Evolutionary conservation across 1,284 basidiomycete species (phyloP).

Genomic region (Microbotryum lychnidis-dioicae): DNA sequence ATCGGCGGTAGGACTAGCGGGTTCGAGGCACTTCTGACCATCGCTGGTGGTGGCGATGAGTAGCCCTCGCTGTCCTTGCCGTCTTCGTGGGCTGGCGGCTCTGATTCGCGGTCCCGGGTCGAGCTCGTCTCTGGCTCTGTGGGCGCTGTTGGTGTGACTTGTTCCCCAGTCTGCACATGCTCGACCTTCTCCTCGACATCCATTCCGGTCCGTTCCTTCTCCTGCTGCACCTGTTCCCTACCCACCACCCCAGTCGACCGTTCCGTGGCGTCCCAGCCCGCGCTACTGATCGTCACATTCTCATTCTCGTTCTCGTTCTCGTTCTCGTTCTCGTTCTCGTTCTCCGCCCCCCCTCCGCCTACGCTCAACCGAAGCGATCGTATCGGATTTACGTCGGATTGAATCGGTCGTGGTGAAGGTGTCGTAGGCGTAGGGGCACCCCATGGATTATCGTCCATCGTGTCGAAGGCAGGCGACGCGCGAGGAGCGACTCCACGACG

Average conservation of each 20-base stretch:
- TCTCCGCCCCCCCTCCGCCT: no score
- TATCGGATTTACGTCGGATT: not conserved
- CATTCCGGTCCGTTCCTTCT: no score
- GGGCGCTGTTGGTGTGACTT: not conserved
- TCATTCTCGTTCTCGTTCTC: no score
- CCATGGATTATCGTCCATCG: constrained; percentile 12
- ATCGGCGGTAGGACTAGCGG: not conserved
- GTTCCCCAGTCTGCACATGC: not conserved
- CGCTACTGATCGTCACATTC: not conserved
- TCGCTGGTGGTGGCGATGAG: not conserved
- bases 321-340: no score
- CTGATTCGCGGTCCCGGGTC: not conserved
- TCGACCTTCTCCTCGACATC: not conserved
- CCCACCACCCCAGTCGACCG: not conserved
- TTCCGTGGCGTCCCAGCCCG: not conserved
- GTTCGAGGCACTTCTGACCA: not conserved
- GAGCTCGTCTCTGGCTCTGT: not conserved
- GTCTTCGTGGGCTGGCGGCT: not conserved
- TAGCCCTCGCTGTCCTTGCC: not conserved
- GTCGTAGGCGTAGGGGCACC: not conserved
- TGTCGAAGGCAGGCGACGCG: not conserved
- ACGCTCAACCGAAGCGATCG: not conserved
- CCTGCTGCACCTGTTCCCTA: not conserved
- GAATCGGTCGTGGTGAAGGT: not conserved
- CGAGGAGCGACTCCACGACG: no score